phyloP scores from a whole-genome alignment of 2,329 filamentous ascomycete genomes.

The Aulographum hederae region DNA sequence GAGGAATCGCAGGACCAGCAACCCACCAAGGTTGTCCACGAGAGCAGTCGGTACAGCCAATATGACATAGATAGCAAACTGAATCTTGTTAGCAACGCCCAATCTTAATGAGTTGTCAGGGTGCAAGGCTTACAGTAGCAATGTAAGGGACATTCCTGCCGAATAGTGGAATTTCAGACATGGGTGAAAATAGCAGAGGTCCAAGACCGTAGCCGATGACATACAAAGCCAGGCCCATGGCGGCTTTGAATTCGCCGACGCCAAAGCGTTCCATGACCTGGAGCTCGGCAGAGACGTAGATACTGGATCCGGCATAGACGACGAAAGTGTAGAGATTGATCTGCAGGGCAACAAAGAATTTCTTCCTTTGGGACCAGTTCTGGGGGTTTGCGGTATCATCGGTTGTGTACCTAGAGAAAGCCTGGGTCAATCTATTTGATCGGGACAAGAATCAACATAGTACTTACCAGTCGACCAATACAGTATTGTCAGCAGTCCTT shows the following conservation, averaged over 20 bases:
- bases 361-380: slow-evolving; percentile 13
- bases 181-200: slow-evolving; percentile 1
- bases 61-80: too few relatives aligned
- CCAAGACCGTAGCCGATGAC: slow-evolving; percentile 1
- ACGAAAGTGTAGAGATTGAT: slow-evolving; percentile 11
- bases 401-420: slow-evolving; percentile 25
- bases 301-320: slow-evolving; percentile 4
- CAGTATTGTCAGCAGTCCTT: slow-evolving; percentile 29
- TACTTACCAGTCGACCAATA: slow-evolving; percentile 38
- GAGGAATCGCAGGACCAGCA: slow-evolving; percentile 4
- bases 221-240: slow-evolving; percentile 4
- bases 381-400: slow-evolving; percentile 16
- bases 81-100: too few relatives aligned
- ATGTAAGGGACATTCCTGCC: slow-evolving; percentile 5
- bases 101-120: too few relatives aligned
- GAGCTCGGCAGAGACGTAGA: slow-evolving; percentile 1
- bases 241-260: not conserved
- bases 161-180: slow-evolving; percentile 5
- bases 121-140: too few relatives aligned
- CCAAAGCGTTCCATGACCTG: slow-evolving; percentile 22
- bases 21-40: slow-evolving; percentile 3
- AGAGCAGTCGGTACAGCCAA: slow-evolving; percentile 4
- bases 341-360: slow-evolving; percentile 16
- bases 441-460: too few relatives aligned
- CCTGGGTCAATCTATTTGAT: too few relatives aligned